phyloP scores from a whole-genome alignment of 306 rosid species.

The Dalbergia oliveri region DNA sequence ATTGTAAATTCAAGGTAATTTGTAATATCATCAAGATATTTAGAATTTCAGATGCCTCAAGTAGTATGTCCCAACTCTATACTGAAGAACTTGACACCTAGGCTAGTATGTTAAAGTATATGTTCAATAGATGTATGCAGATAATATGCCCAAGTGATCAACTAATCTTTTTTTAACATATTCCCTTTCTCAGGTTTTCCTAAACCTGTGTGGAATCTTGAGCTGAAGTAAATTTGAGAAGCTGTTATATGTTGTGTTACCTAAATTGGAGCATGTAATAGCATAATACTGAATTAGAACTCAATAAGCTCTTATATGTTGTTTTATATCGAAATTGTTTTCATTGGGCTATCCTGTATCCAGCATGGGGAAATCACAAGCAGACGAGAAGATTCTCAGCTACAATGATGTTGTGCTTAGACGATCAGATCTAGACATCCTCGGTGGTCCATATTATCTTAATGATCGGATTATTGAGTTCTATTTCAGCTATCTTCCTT shows the following conservation, averaged over 20 bases:
- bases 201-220: neutral
- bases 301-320: too few relatives aligned
- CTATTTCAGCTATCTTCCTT: slow-evolving; percentile 73
- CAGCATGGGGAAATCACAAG: slow-evolving; percentile 59
- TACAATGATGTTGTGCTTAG: slow-evolving; percentile 91
- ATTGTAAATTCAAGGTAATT: slow-evolving; percentile 9
- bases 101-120: neutral
- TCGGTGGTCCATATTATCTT: slow-evolving; percentile 73
- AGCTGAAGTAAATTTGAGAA: neutral
- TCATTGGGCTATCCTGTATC: slow-evolving; percentile 45
- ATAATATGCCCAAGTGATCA: slow-evolving; percentile 13
- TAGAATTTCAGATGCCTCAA: neutral
- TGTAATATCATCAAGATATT: neutral
- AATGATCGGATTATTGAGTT: slow-evolving; percentile 89
- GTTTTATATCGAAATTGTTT: neutral
- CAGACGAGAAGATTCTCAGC: slow-evolving; percentile 80
- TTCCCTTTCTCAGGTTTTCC: slow-evolving; percentile 25
- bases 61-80: slow-evolving; percentile 3
- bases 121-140: neutral
- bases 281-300: neutral
- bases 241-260: neutral
- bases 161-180: slow-evolving; percentile 1
- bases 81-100: slow-evolving; percentile 15
- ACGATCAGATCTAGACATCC: slow-evolving; percentile 78
- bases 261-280: slow-evolving; percentile 24